A percentile compares a stretch with the other conserved stretches of the same genome.
Conservation (phyloP, 2,329 filamentous ascomycete genomes). For the Neodidymelliopsis sp. region DNA sequence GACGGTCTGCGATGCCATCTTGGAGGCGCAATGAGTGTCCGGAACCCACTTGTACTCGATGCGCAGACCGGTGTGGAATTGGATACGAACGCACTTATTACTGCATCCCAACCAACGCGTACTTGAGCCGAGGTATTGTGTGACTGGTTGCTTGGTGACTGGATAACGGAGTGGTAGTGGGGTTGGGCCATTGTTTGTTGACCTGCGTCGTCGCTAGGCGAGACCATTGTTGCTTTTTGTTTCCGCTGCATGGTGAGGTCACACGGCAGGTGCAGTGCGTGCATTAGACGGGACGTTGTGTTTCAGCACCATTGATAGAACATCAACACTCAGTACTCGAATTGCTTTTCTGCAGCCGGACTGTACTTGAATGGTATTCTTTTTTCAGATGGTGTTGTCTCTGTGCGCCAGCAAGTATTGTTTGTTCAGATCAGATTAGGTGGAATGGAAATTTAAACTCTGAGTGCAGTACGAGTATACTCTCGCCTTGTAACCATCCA, state of each 20-base stretch:
- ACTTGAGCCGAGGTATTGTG: not conserved
- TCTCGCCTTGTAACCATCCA: not conserved
- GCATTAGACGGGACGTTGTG: slow-evolving; percentile 14
- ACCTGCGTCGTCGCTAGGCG: slow-evolving; percentile 1
- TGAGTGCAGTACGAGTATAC: not conserved
- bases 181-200: slow-evolving; percentile 7
- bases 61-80: not conserved
- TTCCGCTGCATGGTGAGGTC: slow-evolving; percentile 6
- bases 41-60: slow-evolving; percentile 3
- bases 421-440: not conserved
- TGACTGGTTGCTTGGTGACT: slow-evolving; percentile 1
- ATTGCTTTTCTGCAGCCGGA: not conserved
- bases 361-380: too few relatives aligned
- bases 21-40: slow-evolving; percentile 19
- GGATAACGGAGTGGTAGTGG: not conserved
- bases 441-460: not conserved
- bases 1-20: slow-evolving; percentile 28
- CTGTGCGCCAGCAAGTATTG: too few relatives aligned
- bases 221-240: slow-evolving; percentile 7
- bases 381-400: too few relatives aligned
- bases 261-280: slow-evolving; percentile 22
- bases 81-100: not conserved
- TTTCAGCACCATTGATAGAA: slow-evolving; percentile 10
- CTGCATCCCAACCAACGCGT: too few relatives aligned
- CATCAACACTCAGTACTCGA: not conserved